Evolutionary conservation across 2,329 filamentous ascomycete genomes (phyloP).

Genomic region (Fusarium liriodendri): DNA sequence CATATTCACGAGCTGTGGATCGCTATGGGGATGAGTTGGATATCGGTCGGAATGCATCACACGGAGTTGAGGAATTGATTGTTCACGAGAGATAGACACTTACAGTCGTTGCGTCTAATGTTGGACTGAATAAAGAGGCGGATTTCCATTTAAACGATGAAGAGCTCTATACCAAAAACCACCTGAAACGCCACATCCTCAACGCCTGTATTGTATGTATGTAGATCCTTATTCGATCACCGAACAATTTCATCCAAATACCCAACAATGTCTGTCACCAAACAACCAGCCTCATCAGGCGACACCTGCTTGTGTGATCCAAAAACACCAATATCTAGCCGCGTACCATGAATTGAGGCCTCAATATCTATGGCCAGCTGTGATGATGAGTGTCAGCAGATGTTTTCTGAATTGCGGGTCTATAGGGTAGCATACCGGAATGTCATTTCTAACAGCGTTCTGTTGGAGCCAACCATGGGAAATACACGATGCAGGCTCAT

Average conservation of each 20-base stretch:
- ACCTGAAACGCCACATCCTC: background rate
- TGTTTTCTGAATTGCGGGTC: no score
- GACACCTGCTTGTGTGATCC: conserved; percentile 47
- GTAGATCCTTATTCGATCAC: background rate
- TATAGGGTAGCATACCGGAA: conserved; percentile 42
- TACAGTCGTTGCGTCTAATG: background rate
- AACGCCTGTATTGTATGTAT: background rate
- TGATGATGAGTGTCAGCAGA: background rate
- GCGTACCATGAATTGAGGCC: conserved; percentile 47
- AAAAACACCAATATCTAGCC: conserved; percentile 56
- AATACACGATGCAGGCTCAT: background rate
- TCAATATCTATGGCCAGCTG: conserved; percentile 57
- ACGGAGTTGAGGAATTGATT: conserved; percentile 21
- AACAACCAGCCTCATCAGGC: conserved; percentile 33
- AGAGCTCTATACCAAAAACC: background rate
- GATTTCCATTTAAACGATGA: background rate
- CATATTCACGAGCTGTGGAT: background rate
- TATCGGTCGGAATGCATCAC: conserved; percentile 17
- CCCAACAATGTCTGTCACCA: conserved; percentile 43
- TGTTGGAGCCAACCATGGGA: conserved; percentile 27
- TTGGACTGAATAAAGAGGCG: background rate
- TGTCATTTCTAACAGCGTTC: conserved; percentile 40
- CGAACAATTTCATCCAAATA: conserved; percentile 20
- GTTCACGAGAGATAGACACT: background rate
- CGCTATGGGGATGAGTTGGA: background rate